phyloP scores from a whole-genome alignment of 2,329 filamentous ascomycete genomes.

The Tolypocladium cylindrosporum region DNA sequence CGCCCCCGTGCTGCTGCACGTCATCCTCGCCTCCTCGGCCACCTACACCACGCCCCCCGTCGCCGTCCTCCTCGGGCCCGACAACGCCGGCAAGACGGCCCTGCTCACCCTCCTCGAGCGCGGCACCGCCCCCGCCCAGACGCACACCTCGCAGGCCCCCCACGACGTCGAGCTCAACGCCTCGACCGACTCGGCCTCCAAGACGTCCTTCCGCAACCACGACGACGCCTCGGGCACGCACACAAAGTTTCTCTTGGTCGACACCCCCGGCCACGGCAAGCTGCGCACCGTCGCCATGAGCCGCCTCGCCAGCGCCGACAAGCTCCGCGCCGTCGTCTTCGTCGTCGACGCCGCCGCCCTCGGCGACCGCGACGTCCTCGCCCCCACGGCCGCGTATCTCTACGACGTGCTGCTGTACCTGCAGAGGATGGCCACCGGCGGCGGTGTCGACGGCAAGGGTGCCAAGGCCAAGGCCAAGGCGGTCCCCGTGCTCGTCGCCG shows the following conservation, averaged over 20 bases:
- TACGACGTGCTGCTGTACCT: conserved; percentile 80
- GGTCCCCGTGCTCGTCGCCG: conserved; percentile 72
- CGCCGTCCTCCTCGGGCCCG: conserved; percentile 72
- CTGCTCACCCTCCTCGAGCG: conserved; percentile 67
- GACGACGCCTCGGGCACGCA: conserved; percentile 44
- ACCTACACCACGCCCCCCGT: conserved; percentile 61
- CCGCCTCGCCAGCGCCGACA: conserved; percentile 31
- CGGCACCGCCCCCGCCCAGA: conserved; percentile 32
- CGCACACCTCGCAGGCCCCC: conserved; percentile 45
- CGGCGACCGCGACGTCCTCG: conserved; percentile 47
- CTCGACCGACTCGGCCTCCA: conserved; percentile 32
- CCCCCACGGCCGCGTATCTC: conserved; percentile 71
- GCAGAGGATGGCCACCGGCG: conserved; percentile 52
- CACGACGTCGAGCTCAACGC: conserved; percentile 46
- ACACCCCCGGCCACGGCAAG: conserved; percentile 95
- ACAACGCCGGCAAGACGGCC: conserved; percentile 77
- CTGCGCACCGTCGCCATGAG: conserved; percentile 62
- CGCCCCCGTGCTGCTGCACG: conserved; percentile 69
- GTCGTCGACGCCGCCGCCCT: conserved; percentile 76
- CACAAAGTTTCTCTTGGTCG: conserved; percentile 65
- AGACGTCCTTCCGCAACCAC: conserved; percentile 42
- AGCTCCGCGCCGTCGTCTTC: conserved; percentile 69
- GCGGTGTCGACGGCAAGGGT: conserved; percentile 16
- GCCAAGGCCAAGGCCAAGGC: conserved; percentile 20
- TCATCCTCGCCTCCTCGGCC: conserved; percentile 57